Evolutionary conservation across 371 early-diverging fungal genomes (phyloP).

Genomic region (Apophysomyces trapeziformis): DNA sequence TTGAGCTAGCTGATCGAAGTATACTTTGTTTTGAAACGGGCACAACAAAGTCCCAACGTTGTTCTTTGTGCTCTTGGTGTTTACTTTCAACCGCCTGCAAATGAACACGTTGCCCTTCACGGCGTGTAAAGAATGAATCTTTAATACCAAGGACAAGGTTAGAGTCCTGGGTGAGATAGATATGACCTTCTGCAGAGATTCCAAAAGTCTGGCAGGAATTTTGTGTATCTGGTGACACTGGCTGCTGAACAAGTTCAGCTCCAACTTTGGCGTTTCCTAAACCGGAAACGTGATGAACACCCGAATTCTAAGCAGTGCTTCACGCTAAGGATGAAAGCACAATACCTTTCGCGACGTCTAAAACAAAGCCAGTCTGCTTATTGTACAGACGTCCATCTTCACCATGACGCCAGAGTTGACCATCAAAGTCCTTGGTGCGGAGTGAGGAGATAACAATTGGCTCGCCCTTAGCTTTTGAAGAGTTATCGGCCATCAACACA

Average conservation of each 20-base stretch:
- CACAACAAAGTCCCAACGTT: constrained; percentile 53
- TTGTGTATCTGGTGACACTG: constrained; percentile 28
- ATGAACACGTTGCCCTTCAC: constrained; percentile 54
- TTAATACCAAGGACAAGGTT: constrained; percentile 58
- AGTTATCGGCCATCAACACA: constrained; percentile 50
- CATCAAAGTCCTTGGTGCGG: constrained; percentile 38
- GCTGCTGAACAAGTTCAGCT: constrained; percentile 54
- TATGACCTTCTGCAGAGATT: constrained; percentile 44
- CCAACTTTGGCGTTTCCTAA: constrained; percentile 53
- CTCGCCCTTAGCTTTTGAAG: constrained; percentile 33
- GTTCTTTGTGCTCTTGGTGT: constrained; percentile 43
- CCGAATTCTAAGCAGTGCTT: background rate
- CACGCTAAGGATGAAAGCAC: background rate
- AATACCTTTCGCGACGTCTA: constrained; percentile 62
- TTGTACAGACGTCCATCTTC: constrained; percentile 57
- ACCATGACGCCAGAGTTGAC: constrained; percentile 64
- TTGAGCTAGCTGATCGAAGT: constrained; percentile 17
- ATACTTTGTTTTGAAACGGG: constrained; percentile 32
- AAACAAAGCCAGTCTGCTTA: constrained; percentile 59
- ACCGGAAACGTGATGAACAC: constrained; percentile 1
- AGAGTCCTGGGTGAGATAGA: constrained; percentile 44
- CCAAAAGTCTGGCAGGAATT: constrained; percentile 40
- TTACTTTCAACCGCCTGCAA: constrained; percentile 46
- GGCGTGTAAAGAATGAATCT: constrained; percentile 51
- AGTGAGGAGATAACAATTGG: constrained; percentile 42